Evolutionary conservation across 2,329 filamentous ascomycete species (phyloP), one percentile per base, ranked within the genome.

Genomic region (Monascus ruber): DNA sequence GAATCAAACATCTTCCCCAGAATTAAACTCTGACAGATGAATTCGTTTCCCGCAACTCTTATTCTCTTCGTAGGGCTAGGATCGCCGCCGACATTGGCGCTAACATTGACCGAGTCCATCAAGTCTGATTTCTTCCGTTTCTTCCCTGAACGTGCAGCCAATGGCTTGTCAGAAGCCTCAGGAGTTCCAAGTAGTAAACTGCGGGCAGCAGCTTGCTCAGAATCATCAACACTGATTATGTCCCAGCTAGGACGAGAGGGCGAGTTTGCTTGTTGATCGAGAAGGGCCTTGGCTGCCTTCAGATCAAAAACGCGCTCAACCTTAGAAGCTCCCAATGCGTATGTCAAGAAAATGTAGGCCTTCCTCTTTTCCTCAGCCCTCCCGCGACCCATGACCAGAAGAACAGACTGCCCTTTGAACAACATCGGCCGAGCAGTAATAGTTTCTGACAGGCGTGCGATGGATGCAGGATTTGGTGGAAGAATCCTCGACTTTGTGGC

Each of bases 1-100:
- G 77, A 74, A 45, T 85, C 81, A 38, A 87, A 75, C 49, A 95
- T 64, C 44, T 79, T 76, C 1, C 88, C 89, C 37, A 94, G 60
- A 46, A 98, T 95, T 42, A 96, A 67, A 59, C 87, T 95, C 69
- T 98, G 89, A 40, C 94, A 80, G 24, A 96, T 78, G 55, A 89
- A 78, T 62, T 96, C 89, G 58, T 93, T 82, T 40, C 80, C 82
- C 38, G 94, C 74, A 34, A 91, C 73, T 45, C 73, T 74, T 31
- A 87, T 69, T 43, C 63, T 73, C 50, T 70, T 65, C 33, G 64
- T 53, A 10, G 64, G 55, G 26, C 57, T 51, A 17, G 60, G 45
- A 31, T 53, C 58, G 37, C 54, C 58, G 17, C 51, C 47, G 10
- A 49, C 51, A 4, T 11, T 24, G 26, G 47, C 46, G 10, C 3